Conservation (phyloP, 2,329 filamentous ascomycete genomes). For the Dactylonectria macrodidyma region DNA sequence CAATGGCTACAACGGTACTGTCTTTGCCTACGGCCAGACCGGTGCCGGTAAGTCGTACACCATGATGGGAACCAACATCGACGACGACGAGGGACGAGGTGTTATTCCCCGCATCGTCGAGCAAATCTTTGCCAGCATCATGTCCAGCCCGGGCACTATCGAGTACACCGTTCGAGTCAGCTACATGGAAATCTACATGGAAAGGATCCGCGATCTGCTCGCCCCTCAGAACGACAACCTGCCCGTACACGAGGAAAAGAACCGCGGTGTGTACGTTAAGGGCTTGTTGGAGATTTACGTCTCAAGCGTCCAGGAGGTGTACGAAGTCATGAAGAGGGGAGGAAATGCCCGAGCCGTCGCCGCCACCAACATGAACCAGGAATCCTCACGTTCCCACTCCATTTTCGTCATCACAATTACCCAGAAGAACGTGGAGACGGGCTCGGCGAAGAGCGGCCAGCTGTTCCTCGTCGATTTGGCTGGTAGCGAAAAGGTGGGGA, state of each 20-base stretch:
- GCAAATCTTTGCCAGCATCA: conserved; percentile 96
- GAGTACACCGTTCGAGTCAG: conserved; percentile 99
- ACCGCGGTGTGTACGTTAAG: conserved; percentile 95
- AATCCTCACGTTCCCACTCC: conserved; percentile 97
- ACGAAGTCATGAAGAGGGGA: conserved; percentile 95
- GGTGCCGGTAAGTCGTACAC: conserved; percentile 99
- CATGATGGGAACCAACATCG: conserved; percentile 88
- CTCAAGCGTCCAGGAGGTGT: conserved; percentile 94
- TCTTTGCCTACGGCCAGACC: conserved; percentile 98
- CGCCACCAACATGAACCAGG: conserved; percentile 99
- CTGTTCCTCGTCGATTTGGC: conserved; percentile 98
- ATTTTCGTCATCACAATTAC: conserved; percentile 98
- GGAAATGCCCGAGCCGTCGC: conserved; percentile 92
- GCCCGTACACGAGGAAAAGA: conserved; percentile 98
- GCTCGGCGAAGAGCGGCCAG: conserved; percentile 95
- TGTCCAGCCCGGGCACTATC: conserved; percentile 91
- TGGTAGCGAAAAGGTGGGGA: conserved; percentile 98
- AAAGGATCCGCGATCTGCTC: conserved; percentile 94
- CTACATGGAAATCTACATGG: conserved; percentile 99
- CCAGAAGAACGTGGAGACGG: conserved; percentile 97
- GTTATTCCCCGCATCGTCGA: conserved; percentile 98
- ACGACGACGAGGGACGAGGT: conserved; percentile 88
- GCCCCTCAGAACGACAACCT: conserved; percentile 96
- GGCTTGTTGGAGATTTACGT: conserved; percentile 96
- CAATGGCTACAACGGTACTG: conserved; percentile 98